These are phyloP conservation scores for Apostasia ramifera DNA, from an alignment of 106 monocot species.

Conservation along the genomic window DNA sequence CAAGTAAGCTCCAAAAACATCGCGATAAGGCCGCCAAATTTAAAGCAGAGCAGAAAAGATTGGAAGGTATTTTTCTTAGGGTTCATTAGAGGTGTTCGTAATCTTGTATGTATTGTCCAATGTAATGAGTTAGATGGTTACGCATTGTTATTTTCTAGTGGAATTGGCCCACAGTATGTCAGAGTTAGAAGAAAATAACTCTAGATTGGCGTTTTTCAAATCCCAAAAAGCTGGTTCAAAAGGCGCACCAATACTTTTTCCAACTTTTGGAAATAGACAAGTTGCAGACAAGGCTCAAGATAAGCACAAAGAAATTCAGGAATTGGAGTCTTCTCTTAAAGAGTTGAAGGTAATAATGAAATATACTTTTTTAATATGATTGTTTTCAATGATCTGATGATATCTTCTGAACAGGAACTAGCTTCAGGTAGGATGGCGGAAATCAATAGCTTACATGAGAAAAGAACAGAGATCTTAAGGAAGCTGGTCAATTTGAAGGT, in stretches of 20 bases:
- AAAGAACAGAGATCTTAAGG: constrained; percentile 56
- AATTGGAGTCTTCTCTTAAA: constrained; percentile 56
- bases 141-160: constrained; percentile 20
- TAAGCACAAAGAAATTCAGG: constrained; percentile 66
- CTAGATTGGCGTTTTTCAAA: constrained; percentile 51
- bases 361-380: not conserved
- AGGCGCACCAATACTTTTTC: constrained; percentile 58
- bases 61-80: constrained; percentile 44
- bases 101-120: no score
- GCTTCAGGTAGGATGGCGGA: constrained; percentile 62
- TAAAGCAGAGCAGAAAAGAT: constrained; percentile 57
- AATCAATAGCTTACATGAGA: constrained; percentile 56
- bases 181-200: constrained; percentile 72
- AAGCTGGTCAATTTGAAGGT: constrained; percentile 69
- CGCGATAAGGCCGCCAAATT: constrained; percentile 42
- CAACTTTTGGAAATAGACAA: constrained; percentile 56
- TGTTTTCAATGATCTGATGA: constrained; percentile 2
- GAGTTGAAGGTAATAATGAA: constrained; percentile 45
- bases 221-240: constrained; percentile 47
- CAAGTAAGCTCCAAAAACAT: constrained; percentile 44
- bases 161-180: constrained; percentile 48
- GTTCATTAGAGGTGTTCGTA: not conserved
- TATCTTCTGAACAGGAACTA: constrained; percentile 42
- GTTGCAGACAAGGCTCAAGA: constrained; percentile 49
- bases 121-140: no score